Percentiles rank a stretch among this genome's conserved stretches.
Conservation (phyloP, 1,139 yeast genomes). For the Entelexis paramagnoliae region DNA sequence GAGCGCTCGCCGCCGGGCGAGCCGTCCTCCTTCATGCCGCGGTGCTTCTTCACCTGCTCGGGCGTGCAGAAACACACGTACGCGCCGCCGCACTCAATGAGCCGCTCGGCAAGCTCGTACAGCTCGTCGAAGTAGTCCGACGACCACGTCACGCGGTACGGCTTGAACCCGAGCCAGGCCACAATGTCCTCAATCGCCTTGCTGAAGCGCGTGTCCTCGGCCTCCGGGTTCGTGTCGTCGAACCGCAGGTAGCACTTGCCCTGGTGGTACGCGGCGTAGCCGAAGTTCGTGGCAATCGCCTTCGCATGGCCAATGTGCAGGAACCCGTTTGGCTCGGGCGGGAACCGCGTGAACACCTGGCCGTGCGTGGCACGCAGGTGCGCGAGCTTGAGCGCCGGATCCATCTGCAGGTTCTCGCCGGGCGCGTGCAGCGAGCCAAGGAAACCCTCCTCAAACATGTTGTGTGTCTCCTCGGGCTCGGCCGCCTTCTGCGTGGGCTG, state of each 20-base stretch:
- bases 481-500: constrained; percentile 26
- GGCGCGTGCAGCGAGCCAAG: constrained; percentile 90
- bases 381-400: constrained; percentile 69
- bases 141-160: constrained; percentile 90
- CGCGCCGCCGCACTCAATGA: constrained; percentile 60
- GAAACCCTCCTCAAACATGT: constrained; percentile 90
- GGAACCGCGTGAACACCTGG: constrained; percentile 83
- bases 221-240: constrained; percentile 98
- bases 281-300: constrained; percentile 94
- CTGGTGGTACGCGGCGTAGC: constrained; percentile 72
- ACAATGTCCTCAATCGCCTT: constrained; percentile 75
- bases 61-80: constrained; percentile 92
- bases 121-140: constrained; percentile 88
- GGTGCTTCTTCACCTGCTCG: constrained; percentile 77
- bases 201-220: constrained; percentile 89
- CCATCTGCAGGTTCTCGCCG: constrained; percentile 87
- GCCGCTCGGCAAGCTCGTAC: constrained; percentile 74
- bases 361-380: constrained; percentile 74
- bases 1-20: constrained; percentile 84
- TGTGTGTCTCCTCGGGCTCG: constrained; percentile 23
- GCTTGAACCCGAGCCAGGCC: constrained; percentile 85
- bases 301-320: constrained; percentile 96
- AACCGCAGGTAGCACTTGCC: constrained; percentile 88
- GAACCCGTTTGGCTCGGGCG: constrained; percentile 97
- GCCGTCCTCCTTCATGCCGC: constrained; percentile 82